Percentiles rank a stretch among this genome's conserved stretches.
Evolutionary conservation across 2,329 filamentous ascomycete species (phyloP).

Genomic region (Cordyceps fumosorosea): DNA sequence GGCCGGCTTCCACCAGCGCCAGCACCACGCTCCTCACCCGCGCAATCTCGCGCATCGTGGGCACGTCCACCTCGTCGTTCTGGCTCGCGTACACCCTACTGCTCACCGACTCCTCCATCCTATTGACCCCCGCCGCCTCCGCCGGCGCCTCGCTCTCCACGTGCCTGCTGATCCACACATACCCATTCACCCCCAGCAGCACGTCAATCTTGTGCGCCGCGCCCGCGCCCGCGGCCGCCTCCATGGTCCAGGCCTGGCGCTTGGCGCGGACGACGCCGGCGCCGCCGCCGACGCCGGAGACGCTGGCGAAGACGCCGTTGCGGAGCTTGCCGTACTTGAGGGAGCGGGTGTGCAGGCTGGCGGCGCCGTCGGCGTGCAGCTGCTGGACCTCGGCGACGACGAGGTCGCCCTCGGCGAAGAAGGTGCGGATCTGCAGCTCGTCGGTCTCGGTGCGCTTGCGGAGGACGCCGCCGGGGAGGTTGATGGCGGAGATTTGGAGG

Average conservation of each 20-base stretch:
- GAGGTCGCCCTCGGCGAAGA: constrained; percentile 92
- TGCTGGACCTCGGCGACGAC: constrained; percentile 92
- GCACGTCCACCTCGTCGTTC: constrained; percentile 74
- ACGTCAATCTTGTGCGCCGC: constrained; percentile 68
- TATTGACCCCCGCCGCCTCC: constrained; percentile 60
- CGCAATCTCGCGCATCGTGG: constrained; percentile 82
- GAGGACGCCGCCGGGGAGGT: constrained; percentile 87
- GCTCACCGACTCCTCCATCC: constrained; percentile 80
- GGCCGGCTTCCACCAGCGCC: constrained; percentile 72
- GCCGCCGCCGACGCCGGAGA: constrained; percentile 77
- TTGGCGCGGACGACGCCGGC: constrained; percentile 78
- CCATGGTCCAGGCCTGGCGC: constrained; percentile 81
- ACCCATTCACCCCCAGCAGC: constrained; percentile 90
- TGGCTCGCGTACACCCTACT: constrained; percentile 88
- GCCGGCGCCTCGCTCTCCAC: constrained; percentile 50
- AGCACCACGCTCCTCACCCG: constrained; percentile 74
- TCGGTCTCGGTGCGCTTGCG: constrained; percentile 90
- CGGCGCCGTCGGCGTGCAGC: constrained; percentile 77
- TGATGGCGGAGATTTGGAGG: constrained; percentile 83
- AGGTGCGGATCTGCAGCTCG: constrained; percentile 94
- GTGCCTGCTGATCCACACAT: constrained; percentile 91
- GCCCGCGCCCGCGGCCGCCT: constrained; percentile 27
- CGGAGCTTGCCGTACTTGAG: constrained; percentile 92
- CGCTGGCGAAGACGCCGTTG: constrained; percentile 83
- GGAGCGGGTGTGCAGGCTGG: constrained; percentile 81